These are phyloP conservation scores for Picochlorum sp. DNA, from an alignment of 139 green algal species.

Conservation along the genomic window DNA sequence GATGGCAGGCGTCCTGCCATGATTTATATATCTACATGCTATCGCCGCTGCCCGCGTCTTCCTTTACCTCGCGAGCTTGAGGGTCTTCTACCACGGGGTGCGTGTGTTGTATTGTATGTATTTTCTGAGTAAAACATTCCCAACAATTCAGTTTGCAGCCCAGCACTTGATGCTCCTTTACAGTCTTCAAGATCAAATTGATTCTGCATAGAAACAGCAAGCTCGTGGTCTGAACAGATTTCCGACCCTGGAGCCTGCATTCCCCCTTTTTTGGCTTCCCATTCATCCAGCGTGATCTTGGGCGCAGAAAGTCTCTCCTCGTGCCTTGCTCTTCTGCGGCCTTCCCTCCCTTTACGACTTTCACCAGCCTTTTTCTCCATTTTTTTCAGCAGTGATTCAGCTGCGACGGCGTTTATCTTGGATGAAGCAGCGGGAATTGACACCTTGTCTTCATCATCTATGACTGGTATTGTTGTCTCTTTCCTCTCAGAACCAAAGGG, in stretches of 20 bases:
- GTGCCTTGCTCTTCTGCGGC: slow-evolving; percentile 7
- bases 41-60: no score
- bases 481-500: no score
- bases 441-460: no score
- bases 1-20: no score
- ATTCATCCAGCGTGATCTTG: slow-evolving; percentile 44
- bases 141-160: background rate
- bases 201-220: slow-evolving; percentile 13
- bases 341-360: background rate
- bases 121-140: background rate
- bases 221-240: slow-evolving; percentile 4
- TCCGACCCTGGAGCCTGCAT: background rate
- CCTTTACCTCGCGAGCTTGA: no score
- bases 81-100: no score
- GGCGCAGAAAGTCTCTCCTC: slow-evolving; percentile 13
- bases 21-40: no score
- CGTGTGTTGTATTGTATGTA: no score
- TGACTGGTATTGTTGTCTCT: no score
- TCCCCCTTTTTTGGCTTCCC: slow-evolving; percentile 22
- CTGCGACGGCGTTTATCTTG: background rate
- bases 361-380: background rate
- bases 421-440: no score
- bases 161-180: background rate
- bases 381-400: background rate
- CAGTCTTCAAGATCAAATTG: slow-evolving; percentile 14